These are phyloP conservation scores for Tulasnella sp. DNA, from an alignment of 768 basidiomycete species.

Conservation along the genomic window DNA sequence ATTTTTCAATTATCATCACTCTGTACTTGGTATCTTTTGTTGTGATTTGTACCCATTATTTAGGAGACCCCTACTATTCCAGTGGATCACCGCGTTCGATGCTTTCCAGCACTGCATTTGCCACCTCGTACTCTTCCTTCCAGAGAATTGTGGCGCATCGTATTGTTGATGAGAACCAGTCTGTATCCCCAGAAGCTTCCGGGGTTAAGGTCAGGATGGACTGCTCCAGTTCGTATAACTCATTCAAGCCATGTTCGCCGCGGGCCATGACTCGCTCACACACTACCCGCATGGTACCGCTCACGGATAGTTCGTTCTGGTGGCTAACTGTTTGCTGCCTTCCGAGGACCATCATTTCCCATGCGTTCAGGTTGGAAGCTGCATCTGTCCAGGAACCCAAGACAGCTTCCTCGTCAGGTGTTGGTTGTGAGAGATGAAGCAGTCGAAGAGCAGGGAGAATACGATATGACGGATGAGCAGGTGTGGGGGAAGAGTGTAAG, in stretches of 20 bases:
- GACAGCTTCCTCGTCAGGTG: conserved; percentile 24
- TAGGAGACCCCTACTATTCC: conserved; percentile 25
- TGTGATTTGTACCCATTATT: neutral
- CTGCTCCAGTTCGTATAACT: conserved; percentile 13
- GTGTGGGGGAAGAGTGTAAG: conserved; percentile 46
- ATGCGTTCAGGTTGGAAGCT: neutral
- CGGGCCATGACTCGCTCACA: conserved; percentile 30
- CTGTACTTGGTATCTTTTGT: neutral
- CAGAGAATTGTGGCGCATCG: conserved; percentile 42
- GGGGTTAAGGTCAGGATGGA: too few relatives aligned
- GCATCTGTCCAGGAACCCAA: conserved; percentile 20
- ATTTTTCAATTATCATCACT: neutral
- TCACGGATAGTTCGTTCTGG: conserved; percentile 4
- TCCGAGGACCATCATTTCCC: conserved; percentile 18
- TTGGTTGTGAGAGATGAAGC: conserved; percentile 30
- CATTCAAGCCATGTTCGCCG: conserved; percentile 27
- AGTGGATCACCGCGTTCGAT: conserved; percentile 40
- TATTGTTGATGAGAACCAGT: conserved; percentile 25
- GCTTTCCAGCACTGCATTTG: conserved; percentile 37
- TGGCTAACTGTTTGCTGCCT: conserved; percentile 12
- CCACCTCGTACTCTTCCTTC: conserved; percentile 50
- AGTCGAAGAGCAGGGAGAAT: conserved; percentile 63
- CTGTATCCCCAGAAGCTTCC: too few relatives aligned
- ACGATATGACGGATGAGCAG: conserved; percentile 72
- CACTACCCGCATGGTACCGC: conserved; percentile 2